Evolutionary conservation across 225 moss, liverwort and hornwort species (phyloP).

Genomic region (Bryoerythrophyllum caledonicum): DNA sequence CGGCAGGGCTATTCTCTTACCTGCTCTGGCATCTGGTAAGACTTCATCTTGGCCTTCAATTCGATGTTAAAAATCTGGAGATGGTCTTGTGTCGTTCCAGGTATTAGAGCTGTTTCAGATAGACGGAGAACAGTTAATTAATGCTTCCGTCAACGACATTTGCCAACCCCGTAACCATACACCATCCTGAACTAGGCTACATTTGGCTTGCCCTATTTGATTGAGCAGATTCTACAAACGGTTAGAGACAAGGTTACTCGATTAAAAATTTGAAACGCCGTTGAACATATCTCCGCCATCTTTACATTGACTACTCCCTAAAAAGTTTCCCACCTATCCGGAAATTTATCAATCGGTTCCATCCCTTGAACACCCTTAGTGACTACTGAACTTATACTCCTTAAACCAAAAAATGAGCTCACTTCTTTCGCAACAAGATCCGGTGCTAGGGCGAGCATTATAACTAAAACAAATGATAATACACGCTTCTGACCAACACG

Average conservation of each 20-base stretch:
- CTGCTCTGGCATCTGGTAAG: conserved; percentile 88
- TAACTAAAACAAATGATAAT: background rate
- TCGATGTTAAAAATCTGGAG: conserved; percentile 87
- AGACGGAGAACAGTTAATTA: background rate
- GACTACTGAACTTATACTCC: background rate
- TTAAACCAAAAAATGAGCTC: background rate
- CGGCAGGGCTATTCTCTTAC: conserved; percentile 24
- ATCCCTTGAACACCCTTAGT: background rate
- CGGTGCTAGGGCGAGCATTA: background rate
- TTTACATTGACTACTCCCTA: background rate
- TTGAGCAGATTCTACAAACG: background rate
- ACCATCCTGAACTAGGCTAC: background rate
- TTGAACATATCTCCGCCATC: background rate
- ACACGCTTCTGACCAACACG: background rate
- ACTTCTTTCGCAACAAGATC: background rate
- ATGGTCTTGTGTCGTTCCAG: conserved; percentile 77
- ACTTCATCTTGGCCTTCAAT: conserved; percentile 84
- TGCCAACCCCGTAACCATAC: background rate
- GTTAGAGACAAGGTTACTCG: background rate
- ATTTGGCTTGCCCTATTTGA: background rate
- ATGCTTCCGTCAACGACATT: background rate
- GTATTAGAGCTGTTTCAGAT: conserved; percentile 54
- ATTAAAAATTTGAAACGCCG: background rate
- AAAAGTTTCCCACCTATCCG: background rate
- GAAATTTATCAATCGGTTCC: background rate